Evolutionary conservation across 1,139 yeast genomes (phyloP), one percentile per base, ranked within the genome.

Genomic region (Yamadazyma songkhlaensis): DNA sequence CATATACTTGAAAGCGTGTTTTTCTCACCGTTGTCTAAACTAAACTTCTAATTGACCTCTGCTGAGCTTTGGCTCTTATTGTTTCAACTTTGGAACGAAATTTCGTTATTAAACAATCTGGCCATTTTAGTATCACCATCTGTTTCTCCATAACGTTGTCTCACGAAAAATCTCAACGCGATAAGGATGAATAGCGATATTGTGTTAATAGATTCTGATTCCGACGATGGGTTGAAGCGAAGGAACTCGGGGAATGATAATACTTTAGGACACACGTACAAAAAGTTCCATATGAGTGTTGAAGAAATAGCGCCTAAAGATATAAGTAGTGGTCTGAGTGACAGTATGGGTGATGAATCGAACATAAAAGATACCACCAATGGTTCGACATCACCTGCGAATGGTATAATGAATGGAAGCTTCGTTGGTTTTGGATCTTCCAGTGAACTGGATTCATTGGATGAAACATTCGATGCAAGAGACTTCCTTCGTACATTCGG

Each of bases 401-500:
- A 17, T 17, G 20, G 6, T 17, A 17, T 17, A 4, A 17, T 4
- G 20, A 17, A 17, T 4, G 20, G 20, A 4, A 17, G 6, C 6
- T 6, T 4, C 6, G 20, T 17, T 17, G 20, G 6, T 4, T 17
- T 17, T 17, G 20, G 6, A 4, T 4, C 20, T 17, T 17, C 20
- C 20, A 17, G 20, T 17, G 20, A 17, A 17, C 20, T 17, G 20
- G 20, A 17, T 17, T 17, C 20, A 17, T 4, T 17, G 20, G 35
- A 31, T 9, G 23, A 31, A 31, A 36, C 38, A 12, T 48, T 48
- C 6, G 60, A 72, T 39, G 81, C 88, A 1, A 72, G 92, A 41
- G 64, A 67, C 40, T 80, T 54, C 48, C 59, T 88, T 38, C 84
- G 83, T 52, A 57, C 62, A n/a, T 58, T 75, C 42, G 96, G 96